Base-by-base conservation (phyloP, 345 rosid genomes). In the Camelina laxa region DNA sequence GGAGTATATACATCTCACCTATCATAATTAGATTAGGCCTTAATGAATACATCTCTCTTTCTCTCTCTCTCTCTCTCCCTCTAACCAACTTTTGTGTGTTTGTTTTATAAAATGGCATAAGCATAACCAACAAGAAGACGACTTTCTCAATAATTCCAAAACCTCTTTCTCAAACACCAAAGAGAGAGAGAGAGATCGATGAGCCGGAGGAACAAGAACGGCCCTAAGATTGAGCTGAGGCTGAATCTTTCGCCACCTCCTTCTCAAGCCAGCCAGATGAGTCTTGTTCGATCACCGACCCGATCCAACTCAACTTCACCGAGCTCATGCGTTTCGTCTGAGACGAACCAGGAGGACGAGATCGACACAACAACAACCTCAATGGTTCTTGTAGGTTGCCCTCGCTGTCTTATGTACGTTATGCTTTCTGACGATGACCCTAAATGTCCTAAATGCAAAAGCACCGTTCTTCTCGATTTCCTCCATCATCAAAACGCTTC, bases 341-440 rank as follows among this genome's bases (percentile, higher is more conserved):
- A 95, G 84, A 68, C 69, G 60, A 81, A 77, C 85, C 87, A 80
- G 16, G 92, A 91, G 12, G 88, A 84, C 17, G 88, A 84, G 45
- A 70, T 67, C 19, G 64, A 63, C 30, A 61, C 41, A 72, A 82
- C 21, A 72, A 82, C 87, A 10, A 83, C 89, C 1, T 89, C 98
- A 57, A 95, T 95, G 99, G 84, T 89, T n/a, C 91, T 95, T 9
- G 98, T 91, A 2, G 99, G 97, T 0, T 91, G 97, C 38, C 96
- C 97, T 44, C 82, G 96, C 67, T 92, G 97, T 58, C 87, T 88
- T 72, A 87, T 92, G 96, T 92, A 92, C 51, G 93, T 92, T 53
- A 88, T 92, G 96, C 86, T 92, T 4, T 84, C 96, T 1, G 89
- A 89, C 48, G 86, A 84, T 27, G 87, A 88, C 50, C 89, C 96